phyloP scores from a whole-genome alignment of 352 stramenopile species.

The Globisporangium carolinianum region DNA sequence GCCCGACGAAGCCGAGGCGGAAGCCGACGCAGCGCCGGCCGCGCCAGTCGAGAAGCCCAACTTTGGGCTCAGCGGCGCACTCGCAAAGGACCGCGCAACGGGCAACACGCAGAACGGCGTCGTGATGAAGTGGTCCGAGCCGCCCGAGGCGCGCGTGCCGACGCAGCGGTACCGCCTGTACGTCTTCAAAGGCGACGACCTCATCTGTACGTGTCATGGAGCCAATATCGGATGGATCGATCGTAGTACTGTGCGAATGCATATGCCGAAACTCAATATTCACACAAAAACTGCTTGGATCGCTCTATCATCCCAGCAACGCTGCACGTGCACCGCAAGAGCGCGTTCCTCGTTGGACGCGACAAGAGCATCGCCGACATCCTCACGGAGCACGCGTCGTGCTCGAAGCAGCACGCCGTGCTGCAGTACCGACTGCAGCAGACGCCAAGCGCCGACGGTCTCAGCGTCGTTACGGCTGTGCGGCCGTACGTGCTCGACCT shows the following conservation, averaged over 20 bases:
- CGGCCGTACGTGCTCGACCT: slow-evolving; percentile 98
- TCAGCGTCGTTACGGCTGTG: slow-evolving; percentile 57
- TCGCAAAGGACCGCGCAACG: slow-evolving; percentile 93
- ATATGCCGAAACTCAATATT: no score
- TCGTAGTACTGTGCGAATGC: no score
- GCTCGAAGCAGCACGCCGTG: slow-evolving; percentile 97
- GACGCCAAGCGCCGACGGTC: slow-evolving; percentile 47
- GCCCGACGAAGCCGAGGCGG: slow-evolving; percentile 48
- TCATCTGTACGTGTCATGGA: slow-evolving; percentile 39
- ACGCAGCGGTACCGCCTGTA: slow-evolving; percentile 94
- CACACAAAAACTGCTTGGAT: no score
- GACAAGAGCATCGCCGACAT: slow-evolving; percentile 95
- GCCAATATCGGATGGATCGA: not conserved
- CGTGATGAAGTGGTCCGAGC: slow-evolving; percentile 97
- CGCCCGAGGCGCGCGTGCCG: slow-evolving; percentile 89
- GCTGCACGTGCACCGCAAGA: slow-evolving; percentile 95
- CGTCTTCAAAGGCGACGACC: slow-evolving; percentile 93
- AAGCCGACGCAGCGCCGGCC: slow-evolving; percentile 14
- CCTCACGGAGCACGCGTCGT: slow-evolving; percentile 90
- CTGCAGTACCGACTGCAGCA: slow-evolving; percentile 92
- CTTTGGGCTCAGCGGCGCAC: slow-evolving; percentile 95
- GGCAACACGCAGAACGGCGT: slow-evolving; percentile 96
- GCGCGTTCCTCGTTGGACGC: slow-evolving; percentile 90
- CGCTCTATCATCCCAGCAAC: slow-evolving; percentile 48
- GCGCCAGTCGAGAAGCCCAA: slow-evolving; percentile 90